Evolutionary conservation across 495 filamentous ascomycete genomes (phyloP).

Genomic region (Penicillium herquei): DNA sequence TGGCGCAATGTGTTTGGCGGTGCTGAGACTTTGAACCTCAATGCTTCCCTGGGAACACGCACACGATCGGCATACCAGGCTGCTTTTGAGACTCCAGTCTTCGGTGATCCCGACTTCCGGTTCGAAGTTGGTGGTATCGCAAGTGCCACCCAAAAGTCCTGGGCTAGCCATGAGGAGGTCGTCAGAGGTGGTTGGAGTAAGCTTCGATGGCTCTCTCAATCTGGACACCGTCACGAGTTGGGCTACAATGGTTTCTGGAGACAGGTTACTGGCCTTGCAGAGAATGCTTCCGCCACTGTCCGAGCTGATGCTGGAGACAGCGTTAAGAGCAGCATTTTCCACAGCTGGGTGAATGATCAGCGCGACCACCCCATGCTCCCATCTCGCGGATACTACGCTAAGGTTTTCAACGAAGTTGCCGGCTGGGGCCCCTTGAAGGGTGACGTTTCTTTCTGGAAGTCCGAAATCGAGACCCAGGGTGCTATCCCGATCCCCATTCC

Average conservation of each 20-base stretch:
- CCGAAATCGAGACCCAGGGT: slow-evolving; percentile 75
- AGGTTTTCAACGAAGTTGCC: slow-evolving; percentile 75
- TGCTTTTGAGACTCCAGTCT: slow-evolving; percentile 74
- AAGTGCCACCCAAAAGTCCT: slow-evolving; percentile 79
- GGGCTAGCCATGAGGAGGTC: slow-evolving; percentile 90
- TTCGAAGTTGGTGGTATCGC: slow-evolving; percentile 73
- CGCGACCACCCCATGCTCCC: slow-evolving; percentile 83
- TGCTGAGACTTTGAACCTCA: slow-evolving; percentile 81
- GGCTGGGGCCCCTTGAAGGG: slow-evolving; percentile 82
- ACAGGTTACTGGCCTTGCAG: slow-evolving; percentile 74
- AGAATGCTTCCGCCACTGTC: slow-evolving; percentile 74
- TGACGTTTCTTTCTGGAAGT: slow-evolving; percentile 88
- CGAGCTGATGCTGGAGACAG: slow-evolving; percentile 85
- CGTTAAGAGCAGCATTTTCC: slow-evolving; percentile 80
- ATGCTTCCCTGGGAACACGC: slow-evolving; percentile 82
- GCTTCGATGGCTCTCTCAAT: slow-evolving; percentile 63
- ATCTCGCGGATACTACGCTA: slow-evolving; percentile 72
- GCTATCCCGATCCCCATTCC: slow-evolving; percentile 71
- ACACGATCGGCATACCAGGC: slow-evolving; percentile 87
- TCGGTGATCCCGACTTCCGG: slow-evolving; percentile 76
- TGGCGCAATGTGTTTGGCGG: slow-evolving; percentile 94
- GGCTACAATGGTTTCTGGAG: slow-evolving; percentile 82
- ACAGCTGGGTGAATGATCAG: slow-evolving; percentile 75
- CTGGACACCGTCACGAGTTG: slow-evolving; percentile 67
- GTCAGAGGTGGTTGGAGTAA: slow-evolving; percentile 77